phyloP scores from a whole-genome alignment of 2,329 filamentous ascomycete species.

The Aspergillus luchuensis region DNA sequence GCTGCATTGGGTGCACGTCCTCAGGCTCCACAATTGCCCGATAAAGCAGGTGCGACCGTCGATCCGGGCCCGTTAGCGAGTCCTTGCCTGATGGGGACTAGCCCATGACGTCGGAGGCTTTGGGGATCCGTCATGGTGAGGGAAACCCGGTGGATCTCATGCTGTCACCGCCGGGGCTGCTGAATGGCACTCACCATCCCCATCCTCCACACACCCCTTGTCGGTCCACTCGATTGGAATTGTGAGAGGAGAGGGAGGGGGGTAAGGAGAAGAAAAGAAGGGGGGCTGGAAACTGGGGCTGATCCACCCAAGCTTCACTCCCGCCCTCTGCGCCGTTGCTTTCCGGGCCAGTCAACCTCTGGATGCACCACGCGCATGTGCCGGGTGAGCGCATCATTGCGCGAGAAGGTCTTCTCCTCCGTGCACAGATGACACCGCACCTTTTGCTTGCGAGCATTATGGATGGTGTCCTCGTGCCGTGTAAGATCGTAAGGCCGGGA shows the following conservation, averaged over 20 bases:
- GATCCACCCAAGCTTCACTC: slow-evolving; percentile 27
- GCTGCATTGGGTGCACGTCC: slow-evolving; percentile 15
- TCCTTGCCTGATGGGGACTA: slow-evolving; percentile 19
- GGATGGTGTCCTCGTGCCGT: slow-evolving; percentile 94
- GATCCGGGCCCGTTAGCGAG: slow-evolving; percentile 22
- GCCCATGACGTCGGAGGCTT: slow-evolving; percentile 28
- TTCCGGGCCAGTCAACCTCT: slow-evolving; percentile 78
- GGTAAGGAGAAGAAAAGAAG: no score
- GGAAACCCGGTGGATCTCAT: background rate
- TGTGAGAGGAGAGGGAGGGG: background rate
- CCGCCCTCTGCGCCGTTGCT: slow-evolving; percentile 49
- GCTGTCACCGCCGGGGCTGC: slow-evolving; percentile 6
- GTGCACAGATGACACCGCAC: slow-evolving; percentile 90
- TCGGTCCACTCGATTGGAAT: no score
- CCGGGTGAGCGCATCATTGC: slow-evolving; percentile 88
- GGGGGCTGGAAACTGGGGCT: no score
- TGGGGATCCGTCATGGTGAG: slow-evolving; percentile 19
- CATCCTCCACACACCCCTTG: no score
- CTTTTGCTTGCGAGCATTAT: slow-evolving; percentile 92
- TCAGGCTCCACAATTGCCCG: slow-evolving; percentile 2
- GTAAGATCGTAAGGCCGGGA: slow-evolving; percentile 96
- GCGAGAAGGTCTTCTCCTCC: slow-evolving; percentile 95
- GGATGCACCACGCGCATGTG: slow-evolving; percentile 96
- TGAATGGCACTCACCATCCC: slow-evolving; percentile 1
- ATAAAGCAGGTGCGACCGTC: slow-evolving; percentile 19